phyloP scores from a whole-genome alignment of 2,329 filamentous ascomycete species.

The Talaromyces sp. region DNA sequence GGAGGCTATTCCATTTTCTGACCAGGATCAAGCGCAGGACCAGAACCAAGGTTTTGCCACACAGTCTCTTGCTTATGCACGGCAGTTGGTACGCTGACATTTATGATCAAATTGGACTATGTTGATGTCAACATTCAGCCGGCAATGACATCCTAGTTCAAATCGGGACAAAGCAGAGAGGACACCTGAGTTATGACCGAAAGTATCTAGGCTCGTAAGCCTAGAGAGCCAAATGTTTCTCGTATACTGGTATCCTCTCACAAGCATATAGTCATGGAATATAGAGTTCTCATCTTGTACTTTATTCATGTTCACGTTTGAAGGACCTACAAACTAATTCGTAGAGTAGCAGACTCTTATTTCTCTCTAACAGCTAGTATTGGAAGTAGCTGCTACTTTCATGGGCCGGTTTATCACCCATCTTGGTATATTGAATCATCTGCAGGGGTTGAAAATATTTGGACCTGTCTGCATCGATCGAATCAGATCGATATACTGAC shows the following conservation, averaged over 20 bases:
- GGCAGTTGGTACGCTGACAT: background rate
- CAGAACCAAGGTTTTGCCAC: background rate
- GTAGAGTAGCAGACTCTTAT: background rate
- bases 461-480: background rate
- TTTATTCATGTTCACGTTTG: background rate
- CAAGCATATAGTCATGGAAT: background rate
- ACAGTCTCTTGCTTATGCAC: background rate
- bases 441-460: background rate
- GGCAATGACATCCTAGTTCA: background rate
- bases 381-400: background rate
- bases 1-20: conserved; percentile 3
- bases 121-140: background rate
- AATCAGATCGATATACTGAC: background rate
- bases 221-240: background rate
- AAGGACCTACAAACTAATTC: background rate
- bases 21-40: background rate
- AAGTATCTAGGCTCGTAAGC: background rate
- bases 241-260: background rate
- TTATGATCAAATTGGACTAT: background rate
- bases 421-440: background rate
- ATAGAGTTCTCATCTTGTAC: background rate
- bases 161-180: background rate
- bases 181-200: background rate
- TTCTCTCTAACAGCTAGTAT: background rate
- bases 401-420: background rate